Evolutionary conservation across 768 basidiomycete genomes (phyloP), one percentile per base, ranked within the genome.

Genomic region (Glaciozyma antarctica): DNA sequence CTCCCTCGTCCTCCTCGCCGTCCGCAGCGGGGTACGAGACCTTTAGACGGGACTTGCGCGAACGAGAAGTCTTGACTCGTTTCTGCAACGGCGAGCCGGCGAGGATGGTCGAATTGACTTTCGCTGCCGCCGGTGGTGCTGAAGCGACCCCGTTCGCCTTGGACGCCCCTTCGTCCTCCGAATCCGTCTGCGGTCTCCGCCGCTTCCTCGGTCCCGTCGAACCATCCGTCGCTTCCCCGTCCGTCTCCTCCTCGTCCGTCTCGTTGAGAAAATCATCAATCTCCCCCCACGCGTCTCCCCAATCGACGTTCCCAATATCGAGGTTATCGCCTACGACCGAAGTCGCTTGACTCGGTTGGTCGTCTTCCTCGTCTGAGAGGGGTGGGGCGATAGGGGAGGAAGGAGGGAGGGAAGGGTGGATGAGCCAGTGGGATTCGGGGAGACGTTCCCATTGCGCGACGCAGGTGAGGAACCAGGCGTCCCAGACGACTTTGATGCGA

Each of bases 391-490:
- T 19, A 52, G 55, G 52, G 57, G 58, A 22, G n/a, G 56, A 44
- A 44, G 43, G 55, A 17, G 17, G 16, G 58, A 24, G 16, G 32
- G 21, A 15, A 57, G 48, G 53, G 66, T 63, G 56, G 22, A 76
- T 80, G 49, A 88, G 78, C 78, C 91, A 94, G 3, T 82, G 81
- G 1, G 78, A 80, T 77, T 95, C 94, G 68, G 87, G 85, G 73
- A 88, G 86, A 62, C 84, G 83, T 60, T 78, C 78, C 91, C 94
- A 97, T n/a, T 86, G 79, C n/a, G 88, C 86, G 63, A 93, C 79
- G 16, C 87, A 90, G 75, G 93, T 88, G 41, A 83, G 85, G 73
- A 98, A 87, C 94, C 94, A 99, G 13, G 82, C 80, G 12, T 88
- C 77, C 84, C 88, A 88, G 24, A 98, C 90, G 66, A 97, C 84